Conservation (phyloP, 2,329 filamentous ascomycete species). For the Talaromyces sp. region DNA sequence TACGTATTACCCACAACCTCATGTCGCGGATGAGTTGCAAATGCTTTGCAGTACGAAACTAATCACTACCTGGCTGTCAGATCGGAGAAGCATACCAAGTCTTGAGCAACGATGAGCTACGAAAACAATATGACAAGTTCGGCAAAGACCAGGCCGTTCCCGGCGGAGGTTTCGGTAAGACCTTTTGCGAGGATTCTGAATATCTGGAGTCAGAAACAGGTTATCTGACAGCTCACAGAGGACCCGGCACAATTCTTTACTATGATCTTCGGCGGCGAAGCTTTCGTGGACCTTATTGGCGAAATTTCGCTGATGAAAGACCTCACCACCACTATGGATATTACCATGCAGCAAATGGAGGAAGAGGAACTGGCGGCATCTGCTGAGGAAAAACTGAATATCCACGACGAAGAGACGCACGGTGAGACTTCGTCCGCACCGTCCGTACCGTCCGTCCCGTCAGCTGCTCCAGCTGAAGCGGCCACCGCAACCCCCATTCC, state of each 20-base stretch:
- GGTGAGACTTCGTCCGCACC: conserved; percentile 20
- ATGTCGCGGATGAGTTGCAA: too few species aligned
- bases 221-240: conserved; percentile 44
- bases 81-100: conserved; percentile 72
- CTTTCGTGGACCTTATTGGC: conserved; percentile 93
- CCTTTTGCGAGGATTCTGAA: conserved; percentile 5
- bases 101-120: conserved; percentile 79
- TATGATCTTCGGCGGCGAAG: conserved; percentile 96
- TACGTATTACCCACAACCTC: conserved; percentile 39
- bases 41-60: neutral
- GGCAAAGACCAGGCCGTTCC: conserved; percentile 94
- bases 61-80: conserved; percentile 30
- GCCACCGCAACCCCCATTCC: conserved; percentile 23
- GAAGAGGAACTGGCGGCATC: conserved; percentile 60
- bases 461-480: neutral
- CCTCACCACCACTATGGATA: conserved; percentile 96
- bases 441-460: neutral
- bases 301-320: conserved; percentile 99
- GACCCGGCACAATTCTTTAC: conserved; percentile 97
- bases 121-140: conserved; percentile 92
- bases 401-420: conserved; percentile 45
- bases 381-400: conserved; percentile 47
- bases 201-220: neutral
- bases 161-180: conserved; percentile 75
- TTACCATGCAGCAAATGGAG: conserved; percentile 78